These are phyloP conservation scores for Emmonsiellopsis sp. DNA, from an alignment of 2,329 filamentous ascomycete genomes.

Conservation along the genomic window DNA sequence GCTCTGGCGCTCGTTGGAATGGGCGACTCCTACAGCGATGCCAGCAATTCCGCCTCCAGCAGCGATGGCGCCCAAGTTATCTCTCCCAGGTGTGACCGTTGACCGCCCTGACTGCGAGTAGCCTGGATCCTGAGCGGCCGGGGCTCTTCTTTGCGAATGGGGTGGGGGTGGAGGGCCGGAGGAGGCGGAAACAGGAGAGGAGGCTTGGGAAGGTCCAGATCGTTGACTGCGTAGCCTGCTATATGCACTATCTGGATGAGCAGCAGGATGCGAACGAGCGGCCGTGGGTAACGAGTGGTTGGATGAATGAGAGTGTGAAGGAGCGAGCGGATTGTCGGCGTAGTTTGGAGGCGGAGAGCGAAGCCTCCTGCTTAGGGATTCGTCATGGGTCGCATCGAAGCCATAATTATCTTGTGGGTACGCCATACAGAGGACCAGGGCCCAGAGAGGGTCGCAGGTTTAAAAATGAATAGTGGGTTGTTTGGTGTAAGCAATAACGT, in stretches of 20 bases:
- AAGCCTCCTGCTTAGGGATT: neutral
- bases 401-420: neutral
- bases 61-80: constrained; percentile 56
- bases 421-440: neutral
- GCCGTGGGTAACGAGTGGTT: neutral
- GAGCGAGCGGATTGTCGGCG: neutral
- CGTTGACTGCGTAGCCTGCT: constrained; percentile 8
- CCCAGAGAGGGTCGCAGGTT: neutral
- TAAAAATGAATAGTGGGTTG: neutral
- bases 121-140: constrained; percentile 10
- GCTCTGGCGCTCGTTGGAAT: constrained; percentile 53
- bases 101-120: constrained; percentile 24
- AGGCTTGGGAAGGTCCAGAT: constrained; percentile 7
- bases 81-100: constrained; percentile 50
- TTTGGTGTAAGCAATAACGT: neutral
- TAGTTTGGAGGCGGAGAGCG: neutral
- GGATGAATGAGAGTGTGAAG: neutral
- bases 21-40: constrained; percentile 57
- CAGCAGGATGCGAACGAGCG: constrained; percentile 11
- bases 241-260: constrained; percentile 14
- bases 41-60: constrained; percentile 52
- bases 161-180: constrained; percentile 4
- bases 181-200: constrained; percentile 10
- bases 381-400: neutral
- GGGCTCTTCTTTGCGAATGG: constrained; percentile 4